Base-by-base conservation (phyloP, 306 rosid species). In the Sesbania bispinosa region DNA sequence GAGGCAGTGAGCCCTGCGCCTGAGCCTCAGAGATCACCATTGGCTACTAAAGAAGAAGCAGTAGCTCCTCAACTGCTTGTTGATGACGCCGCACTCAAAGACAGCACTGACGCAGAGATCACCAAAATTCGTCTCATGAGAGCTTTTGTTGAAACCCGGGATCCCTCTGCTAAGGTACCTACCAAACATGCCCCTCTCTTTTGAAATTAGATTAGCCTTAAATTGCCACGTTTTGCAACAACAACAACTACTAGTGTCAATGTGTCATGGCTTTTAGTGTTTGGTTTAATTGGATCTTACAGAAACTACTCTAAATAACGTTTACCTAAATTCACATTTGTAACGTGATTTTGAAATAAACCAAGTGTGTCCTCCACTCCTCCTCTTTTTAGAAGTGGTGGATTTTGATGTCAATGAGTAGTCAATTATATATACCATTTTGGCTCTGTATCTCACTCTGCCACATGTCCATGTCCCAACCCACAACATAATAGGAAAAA, bases 121-220 rank as follows among this genome's bases (percentile, higher is more conserved):
- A 46, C 74, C 65, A 83, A 83, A 74, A 67, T 83, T 26, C 4
- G 32, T 10, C 83, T 73, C 41, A 68, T 82, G 86, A 77, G 86
- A 73, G 53, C 65, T 58, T 29, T 33, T 11, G 83, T 82, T 39
- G 80, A 78, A 69, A 18, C 1, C 41, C 62, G 68, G 0, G 83
- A 82, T 65, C 86, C 86, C 69, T 67, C 77, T 42, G 59, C 86
- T 10, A 78, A 82, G 83, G 86, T 78, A 41, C 60, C 30, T 0
- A 16, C 10, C 0, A 10, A 32, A 2, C 1, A 2, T 29, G 33
- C 33, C 5, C 5, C 4, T 29, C 4, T 29, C 0, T 29, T 32
- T 5, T 32, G 8, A n/a, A n/a, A n/a, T n/a, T n/a, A 8, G 8
- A 7, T 6, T 6, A 35, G 11, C 39, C 3, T 3, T n/a, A 50